phyloP scores from a whole-genome alignment of 306 rosid species.

The Prunus fruticosa region DNA sequence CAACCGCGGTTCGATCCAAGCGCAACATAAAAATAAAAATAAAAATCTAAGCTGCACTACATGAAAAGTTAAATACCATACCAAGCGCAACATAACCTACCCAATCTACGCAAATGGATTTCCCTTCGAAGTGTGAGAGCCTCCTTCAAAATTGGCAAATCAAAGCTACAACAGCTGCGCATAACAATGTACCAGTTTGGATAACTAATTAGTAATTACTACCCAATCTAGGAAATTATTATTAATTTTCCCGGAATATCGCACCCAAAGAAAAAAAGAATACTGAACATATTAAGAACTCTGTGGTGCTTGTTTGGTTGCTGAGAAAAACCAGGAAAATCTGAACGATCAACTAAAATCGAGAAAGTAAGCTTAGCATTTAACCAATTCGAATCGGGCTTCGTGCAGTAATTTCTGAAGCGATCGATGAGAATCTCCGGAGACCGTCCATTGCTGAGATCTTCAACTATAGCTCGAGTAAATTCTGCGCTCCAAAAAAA shows the following conservation, averaged over 20 bases:
- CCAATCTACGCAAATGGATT: conserved; percentile 59
- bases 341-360: too few species aligned
- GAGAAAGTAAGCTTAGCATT: background rate
- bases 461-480: too few species aligned
- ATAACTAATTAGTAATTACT: background rate
- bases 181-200: background rate
- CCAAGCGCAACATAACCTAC: too few species aligned
- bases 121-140: conserved; percentile 54
- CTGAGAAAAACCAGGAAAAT: background rate
- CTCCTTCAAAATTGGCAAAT: conserved; percentile 58
- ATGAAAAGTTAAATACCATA: background rate
- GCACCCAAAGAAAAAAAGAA: background rate
- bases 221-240: too few species aligned
- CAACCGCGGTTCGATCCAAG: too few species aligned
- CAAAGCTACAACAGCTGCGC: conserved; percentile 59
- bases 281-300: background rate
- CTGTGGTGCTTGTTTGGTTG: background rate
- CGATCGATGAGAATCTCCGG: too few species aligned
- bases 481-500: too few species aligned
- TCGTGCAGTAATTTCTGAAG: too few species aligned
- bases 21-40: too few species aligned
- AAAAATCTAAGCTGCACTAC: background rate
- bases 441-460: too few species aligned
- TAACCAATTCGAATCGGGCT: too few species aligned
- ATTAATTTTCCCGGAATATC: background rate